Conservation (phyloP, 2,329 filamentous ascomycete species). For the Polychaeton citri region DNA sequence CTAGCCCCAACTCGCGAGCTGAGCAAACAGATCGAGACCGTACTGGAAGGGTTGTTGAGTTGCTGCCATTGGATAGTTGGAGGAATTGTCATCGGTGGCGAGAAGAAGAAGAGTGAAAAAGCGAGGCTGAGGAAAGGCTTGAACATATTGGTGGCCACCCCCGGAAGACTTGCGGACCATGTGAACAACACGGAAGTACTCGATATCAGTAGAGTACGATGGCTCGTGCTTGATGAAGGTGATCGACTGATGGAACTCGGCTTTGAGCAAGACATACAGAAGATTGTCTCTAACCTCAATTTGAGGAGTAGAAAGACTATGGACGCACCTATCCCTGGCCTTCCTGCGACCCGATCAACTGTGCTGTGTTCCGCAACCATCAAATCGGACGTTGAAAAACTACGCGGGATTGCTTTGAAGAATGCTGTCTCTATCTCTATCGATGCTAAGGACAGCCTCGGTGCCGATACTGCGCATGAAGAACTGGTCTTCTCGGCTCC, state of each 20-base stretch:
- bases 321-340: slow-evolving; percentile 46
- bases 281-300: slow-evolving; percentile 69
- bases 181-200: slow-evolving; percentile 82
- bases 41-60: slow-evolving; percentile 73
- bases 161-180: slow-evolving; percentile 82
- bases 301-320: slow-evolving; percentile 48
- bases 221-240: slow-evolving; percentile 90
- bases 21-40: slow-evolving; percentile 82
- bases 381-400: slow-evolving; percentile 90
- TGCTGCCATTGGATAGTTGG: slow-evolving; percentile 90
- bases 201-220: slow-evolving; percentile 77
- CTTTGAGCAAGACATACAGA: slow-evolving; percentile 86
- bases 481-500: slow-evolving; percentile 63
- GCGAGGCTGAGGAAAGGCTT: slow-evolving; percentile 84
- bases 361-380: slow-evolving; percentile 92
- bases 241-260: slow-evolving; percentile 98
- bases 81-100: slow-evolving; percentile 64
- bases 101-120: slow-evolving; percentile 74
- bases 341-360: slow-evolving; percentile 68
- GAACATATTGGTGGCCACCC: slow-evolving; percentile 91
- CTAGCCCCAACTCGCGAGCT: slow-evolving; percentile 86
- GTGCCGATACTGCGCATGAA: slow-evolving; percentile 25
- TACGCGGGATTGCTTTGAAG: slow-evolving; percentile 89
- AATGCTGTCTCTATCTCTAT: slow-evolving; percentile 80
- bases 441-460: slow-evolving; percentile 35